Percentiles rank a stretch among this genome's conserved stretches.
phyloP scores from a whole-genome alignment of 495 filamentous ascomycete genomes.

The Penicillium subrubescens region DNA sequence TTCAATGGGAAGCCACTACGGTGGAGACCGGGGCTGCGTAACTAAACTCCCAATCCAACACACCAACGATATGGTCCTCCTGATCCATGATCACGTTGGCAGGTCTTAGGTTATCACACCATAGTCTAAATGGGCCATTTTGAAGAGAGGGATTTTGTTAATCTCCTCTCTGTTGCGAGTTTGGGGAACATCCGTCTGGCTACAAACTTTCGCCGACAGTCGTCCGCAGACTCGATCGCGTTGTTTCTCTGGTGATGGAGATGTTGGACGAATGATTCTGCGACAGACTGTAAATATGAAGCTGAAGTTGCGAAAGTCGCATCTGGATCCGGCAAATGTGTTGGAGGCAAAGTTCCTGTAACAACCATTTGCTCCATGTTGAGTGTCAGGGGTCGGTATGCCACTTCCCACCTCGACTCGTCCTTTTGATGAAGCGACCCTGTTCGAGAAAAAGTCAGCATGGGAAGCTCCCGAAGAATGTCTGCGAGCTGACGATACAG shows the following conservation, averaged over 20 bases:
- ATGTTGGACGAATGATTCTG: conserved; percentile 5
- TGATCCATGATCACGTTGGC: not conserved
- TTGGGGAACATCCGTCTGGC: not conserved
- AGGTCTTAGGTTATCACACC: conserved; percentile 3
- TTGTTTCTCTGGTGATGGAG: conserved; percentile 9
- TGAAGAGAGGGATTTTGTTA: not conserved
- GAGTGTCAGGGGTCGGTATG: conserved; percentile 11
- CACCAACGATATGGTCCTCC: not conserved
- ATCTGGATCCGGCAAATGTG: conserved; percentile 1
- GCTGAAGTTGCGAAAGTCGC: conserved; percentile 4
- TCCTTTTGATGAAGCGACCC: conserved; percentile 7
- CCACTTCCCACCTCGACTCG: conserved; percentile 8
- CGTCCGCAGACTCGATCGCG: conserved; percentile 15
- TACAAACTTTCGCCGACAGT: conserved; percentile 1
- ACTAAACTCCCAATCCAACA: conserved; percentile 2
- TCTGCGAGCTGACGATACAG: conserved; percentile 8
- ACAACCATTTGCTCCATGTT: conserved; percentile 14
- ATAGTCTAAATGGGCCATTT: not conserved
- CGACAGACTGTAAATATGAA: conserved; percentile 10
- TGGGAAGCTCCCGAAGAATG: conserved; percentile 8
- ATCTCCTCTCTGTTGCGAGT: not conserved
- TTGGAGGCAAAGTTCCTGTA: conserved; percentile 10
- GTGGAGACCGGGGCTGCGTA: not conserved
- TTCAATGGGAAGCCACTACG: not conserved
- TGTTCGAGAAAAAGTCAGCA: conserved; percentile 6